Base-by-base conservation (phyloP, 352 stramenopile genomes). In the Elongisporangium senticosum region DNA sequence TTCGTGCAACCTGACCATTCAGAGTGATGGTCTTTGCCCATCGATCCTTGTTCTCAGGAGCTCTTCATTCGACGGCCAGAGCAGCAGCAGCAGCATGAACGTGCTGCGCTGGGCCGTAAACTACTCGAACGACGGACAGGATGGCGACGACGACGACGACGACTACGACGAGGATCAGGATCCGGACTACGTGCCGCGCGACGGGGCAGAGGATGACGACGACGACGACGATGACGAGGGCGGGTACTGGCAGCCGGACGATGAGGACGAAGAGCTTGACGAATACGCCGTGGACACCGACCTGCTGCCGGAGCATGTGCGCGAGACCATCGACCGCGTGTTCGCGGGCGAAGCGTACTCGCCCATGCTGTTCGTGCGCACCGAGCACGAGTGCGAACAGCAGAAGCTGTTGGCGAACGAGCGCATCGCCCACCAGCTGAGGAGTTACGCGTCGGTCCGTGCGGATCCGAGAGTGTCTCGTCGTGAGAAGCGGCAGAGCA, bases 401-500 rank as follows among this genome's bases (percentile, higher is more conserved):
- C 67, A 75, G 20, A 55, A 75, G 20, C 40, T 63, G 21, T 54
- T 92, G 13, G 53, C 65, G 17, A 53, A 85, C 24, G 67, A 90
- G 55, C 79, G 83, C 33, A 89, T 92, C 40, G 79, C 79, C 1
- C 83, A 90, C 23, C 77, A 92, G 50, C 59, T 92, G 19, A 74
- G 71, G 10, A 72, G 70, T 13, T 87, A 88, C 53, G 78, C 72
- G 37, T 69, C 73, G 2, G 63, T 75, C 33, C 40, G 52, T 1
- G 26, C 56, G 20, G 33, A 43, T 17, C 33, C 33, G 1, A 43
- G 33, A 43, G 33, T 43, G 10, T 15, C 33, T 17, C 33, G 23
- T 17, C 49, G 22, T 15, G 47, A 24, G 14, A 49, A 13, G 3
- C 37, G 8, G 10, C 40, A 61, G 49, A 28, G 11, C 13, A n/a